Evolutionary conservation across 345 rosid genomes (phyloP), one percentile per base, ranked within the genome.

Genomic region (Salix dunnii): DNA sequence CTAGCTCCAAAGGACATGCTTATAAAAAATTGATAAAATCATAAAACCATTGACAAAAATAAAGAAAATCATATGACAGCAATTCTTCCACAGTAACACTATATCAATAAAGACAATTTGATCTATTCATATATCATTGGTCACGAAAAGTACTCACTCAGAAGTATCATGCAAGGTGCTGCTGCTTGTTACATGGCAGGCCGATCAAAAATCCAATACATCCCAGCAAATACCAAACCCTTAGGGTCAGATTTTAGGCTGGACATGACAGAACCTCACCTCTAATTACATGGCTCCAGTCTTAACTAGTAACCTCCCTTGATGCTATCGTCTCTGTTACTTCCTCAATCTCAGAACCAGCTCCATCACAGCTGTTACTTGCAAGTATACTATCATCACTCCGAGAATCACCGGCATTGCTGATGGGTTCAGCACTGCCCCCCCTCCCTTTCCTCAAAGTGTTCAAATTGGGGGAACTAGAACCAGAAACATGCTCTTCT

Each of bases 391-490:
- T 40, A 40, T 38, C 58, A 13, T 30, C 28, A 43, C 49, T 3
- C 4, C 10, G 35, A 27, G 82, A 25, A 23, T 42, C 83, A 71
- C 70, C n/a, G 25, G 63, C 55, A 23, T 76, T 76, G 55, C 68
- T 28, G 17, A 61, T 70, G 0, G 53, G 80, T 76, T 82, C 91
- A 42, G 73, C 81, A 69, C 70, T 81, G 35, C 74, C 84, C 13
- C 74, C 76, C 40, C 74, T 76, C 53, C 75, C 38, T 71, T 11
- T 43, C 17, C 17, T 43, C 49, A 78, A 71, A 30, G 88, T 67
- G 74, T 78, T 81, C 70, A 72, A 77, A 40, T 75, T 67, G 12
- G 85, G 86, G 28, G 79, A 70, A 63, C 27, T 64, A 16, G 88
- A 68, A 73, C 78, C 84, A 73, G 86, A 28, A 78, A 73, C 70